phyloP scores from a whole-genome alignment of 2,329 filamentous ascomycete species.

The Waltergamsia citrina region DNA sequence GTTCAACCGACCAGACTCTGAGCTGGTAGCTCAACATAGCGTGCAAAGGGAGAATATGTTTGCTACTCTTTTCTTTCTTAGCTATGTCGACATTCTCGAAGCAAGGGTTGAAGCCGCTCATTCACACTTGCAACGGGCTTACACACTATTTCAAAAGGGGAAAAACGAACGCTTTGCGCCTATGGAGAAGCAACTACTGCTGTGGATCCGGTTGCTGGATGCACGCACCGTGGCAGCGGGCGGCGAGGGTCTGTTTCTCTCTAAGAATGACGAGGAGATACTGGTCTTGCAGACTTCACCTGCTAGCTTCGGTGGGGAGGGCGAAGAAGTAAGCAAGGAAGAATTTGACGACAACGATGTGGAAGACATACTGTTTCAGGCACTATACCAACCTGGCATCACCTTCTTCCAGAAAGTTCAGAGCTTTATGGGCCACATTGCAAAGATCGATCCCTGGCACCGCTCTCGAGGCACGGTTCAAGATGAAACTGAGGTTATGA shows the following conservation, averaged over 20 bases:
- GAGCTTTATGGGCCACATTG: conserved; percentile 46
- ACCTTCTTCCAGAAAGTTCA: conserved; percentile 50
- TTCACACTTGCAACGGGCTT: conserved; percentile 37
- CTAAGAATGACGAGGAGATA: conserved; percentile 34
- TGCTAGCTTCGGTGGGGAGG: conserved; percentile 20
- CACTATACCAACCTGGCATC: conserved; percentile 43
- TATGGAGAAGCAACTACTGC: conserved; percentile 36
- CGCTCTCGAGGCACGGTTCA: conserved; percentile 44
- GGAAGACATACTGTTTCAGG: conserved; percentile 43
- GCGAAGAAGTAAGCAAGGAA: conserved; percentile 10
- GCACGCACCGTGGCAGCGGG: conserved; percentile 45
- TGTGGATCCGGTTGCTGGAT: conserved; percentile 46
- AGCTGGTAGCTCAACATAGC: conserved; percentile 9
- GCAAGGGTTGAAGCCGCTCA: conserved; percentile 32
- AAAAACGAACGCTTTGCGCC: conserved; percentile 23
- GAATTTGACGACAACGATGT: conserved; percentile 22
- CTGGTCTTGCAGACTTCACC: conserved; percentile 32
- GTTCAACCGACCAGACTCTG: conserved; percentile 6
- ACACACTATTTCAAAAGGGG: conserved; percentile 31
- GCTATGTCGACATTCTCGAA: conserved; percentile 40
- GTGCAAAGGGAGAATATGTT: conserved; percentile 29
- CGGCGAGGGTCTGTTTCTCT: conserved; percentile 42
- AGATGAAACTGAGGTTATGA: conserved; percentile 50
- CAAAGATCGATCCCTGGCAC: conserved; percentile 47
- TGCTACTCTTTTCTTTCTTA: conserved; percentile 41